Conservation (phyloP, 768 basidiomycete species). For the Xerocomellus intermedius region DNA sequence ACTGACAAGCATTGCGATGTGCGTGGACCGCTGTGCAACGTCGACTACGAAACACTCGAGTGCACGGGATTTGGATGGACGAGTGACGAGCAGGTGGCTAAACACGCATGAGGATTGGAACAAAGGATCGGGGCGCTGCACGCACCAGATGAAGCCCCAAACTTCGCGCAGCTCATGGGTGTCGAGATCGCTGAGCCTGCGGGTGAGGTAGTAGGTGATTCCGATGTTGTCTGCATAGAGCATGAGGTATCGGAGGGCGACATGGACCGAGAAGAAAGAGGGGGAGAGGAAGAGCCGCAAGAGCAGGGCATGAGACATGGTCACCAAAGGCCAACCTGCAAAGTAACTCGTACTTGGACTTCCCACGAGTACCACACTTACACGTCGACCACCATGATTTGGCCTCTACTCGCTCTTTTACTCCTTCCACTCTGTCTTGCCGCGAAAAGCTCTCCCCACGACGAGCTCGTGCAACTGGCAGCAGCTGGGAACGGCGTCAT, state of each 20-base stretch:
- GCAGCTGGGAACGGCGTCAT: conserved; percentile 75
- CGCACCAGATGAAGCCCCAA: conserved; percentile 87
- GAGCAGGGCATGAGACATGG: conserved; percentile 74
- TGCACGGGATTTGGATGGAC: conserved; percentile 87
- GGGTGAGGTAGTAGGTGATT: conserved; percentile 86
- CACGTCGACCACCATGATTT: conserved; percentile 12
- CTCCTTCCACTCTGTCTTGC: conserved; percentile 33
- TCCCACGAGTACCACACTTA: conserved; percentile 16
- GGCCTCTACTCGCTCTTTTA: conserved; percentile 32
- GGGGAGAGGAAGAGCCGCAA: conserved; percentile 91
- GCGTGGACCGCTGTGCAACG: conserved; percentile 85
- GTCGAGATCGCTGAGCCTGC: conserved; percentile 66
- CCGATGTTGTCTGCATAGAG: conserved; percentile 85
- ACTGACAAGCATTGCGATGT: conserved; percentile 93
- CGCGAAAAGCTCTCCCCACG: conserved; percentile 34
- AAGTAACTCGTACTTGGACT: not conserved
- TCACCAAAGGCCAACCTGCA: not conserved
- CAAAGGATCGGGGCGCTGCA: not conserved
- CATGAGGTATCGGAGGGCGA: conserved; percentile 85
- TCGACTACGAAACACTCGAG: conserved; percentile 93
- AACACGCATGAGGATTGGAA: conserved; percentile 13
- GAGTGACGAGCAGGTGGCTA: conserved; percentile 93
- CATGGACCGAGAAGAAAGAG: conserved; percentile 90
- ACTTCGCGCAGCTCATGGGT: conserved; percentile 74
- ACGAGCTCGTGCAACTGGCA: conserved; percentile 69